Evolutionary conservation across 345 rosid genomes (phyloP).

Genomic region (Trapa bicornis): DNA sequence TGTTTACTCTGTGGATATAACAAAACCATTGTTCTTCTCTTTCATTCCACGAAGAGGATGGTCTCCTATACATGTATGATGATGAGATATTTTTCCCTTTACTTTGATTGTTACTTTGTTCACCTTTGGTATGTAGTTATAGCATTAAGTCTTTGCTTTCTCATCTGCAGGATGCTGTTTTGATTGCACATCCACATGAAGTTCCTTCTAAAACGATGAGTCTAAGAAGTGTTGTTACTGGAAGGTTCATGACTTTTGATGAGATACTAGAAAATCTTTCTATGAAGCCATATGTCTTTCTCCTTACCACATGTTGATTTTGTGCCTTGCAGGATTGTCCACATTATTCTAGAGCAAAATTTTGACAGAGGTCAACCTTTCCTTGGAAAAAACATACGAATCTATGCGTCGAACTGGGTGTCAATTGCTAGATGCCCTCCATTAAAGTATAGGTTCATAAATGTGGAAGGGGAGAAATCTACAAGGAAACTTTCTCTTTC

Average conservation of each 20-base stretch:
- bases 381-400: constrained; percentile 51
- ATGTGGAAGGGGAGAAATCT: constrained; percentile 38
- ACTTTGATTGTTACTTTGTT: constrained; percentile 2
- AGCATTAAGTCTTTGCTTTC: constrained; percentile 6
- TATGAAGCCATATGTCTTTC: constrained; percentile 2
- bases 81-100: constrained; percentile 4
- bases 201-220: constrained; percentile 65
- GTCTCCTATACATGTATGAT: constrained; percentile 64
- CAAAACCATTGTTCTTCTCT: constrained; percentile 57
- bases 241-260: constrained; percentile 45
- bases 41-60: constrained; percentile 83
- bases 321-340: constrained; percentile 56
- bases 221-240: constrained; percentile 74
- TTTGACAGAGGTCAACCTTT: constrained; percentile 43
- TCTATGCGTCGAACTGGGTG: constrained; percentile 91
- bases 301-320: constrained; percentile 10
- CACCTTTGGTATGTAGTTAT: constrained; percentile 5
- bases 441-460: constrained; percentile 49
- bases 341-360: constrained; percentile 75
- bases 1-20: constrained; percentile 59
- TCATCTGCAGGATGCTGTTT: constrained; percentile 67
- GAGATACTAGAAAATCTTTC: constrained; percentile 3
- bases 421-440: constrained; percentile 78
- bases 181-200: constrained; percentile 66
- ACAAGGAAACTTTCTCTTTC: constrained; percentile 38